Evolutionary conservation across 2,329 filamentous ascomycete species (phyloP), one percentile per base, ranked within the genome.

Genomic region (Hortaea sp.): DNA sequence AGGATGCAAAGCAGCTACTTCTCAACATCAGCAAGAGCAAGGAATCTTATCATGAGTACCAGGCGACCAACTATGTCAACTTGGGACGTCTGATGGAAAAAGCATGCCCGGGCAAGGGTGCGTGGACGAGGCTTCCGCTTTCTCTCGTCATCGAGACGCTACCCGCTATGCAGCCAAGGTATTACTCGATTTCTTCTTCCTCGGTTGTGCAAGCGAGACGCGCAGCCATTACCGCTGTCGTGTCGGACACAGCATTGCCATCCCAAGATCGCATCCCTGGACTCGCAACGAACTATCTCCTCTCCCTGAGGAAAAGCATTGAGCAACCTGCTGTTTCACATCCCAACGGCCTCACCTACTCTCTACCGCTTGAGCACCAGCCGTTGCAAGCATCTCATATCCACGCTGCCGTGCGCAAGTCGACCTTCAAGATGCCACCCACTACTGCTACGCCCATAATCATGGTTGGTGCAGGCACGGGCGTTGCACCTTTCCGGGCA

Each of bases 391-490:
- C 40, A 7, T 9, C 32, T n/a, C 13, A 42, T 41, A 43, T 49
- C 43, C 53, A 42, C 49, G 69, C 68, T 0, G 65, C 69, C 47
- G 57, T 70, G 39, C 65, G 66, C 30, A 64, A 62, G 45, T 71
- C 68, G 1, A 67, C 65, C 37, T 75, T 75, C 63, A 71, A 70
- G 45, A 63, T 74, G 4, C 72, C 72, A 0, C 55, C 64, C 11
- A 57, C 63, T 0, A 56, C 64, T 5, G 64, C 61, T 4, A 68
- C 63, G 0, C 76, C 75, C 0, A 58, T 80, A 7, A 64, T 79
- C 43, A 74, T 77, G 70, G 62, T 77, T 6, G 72, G 64, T 3
- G 64, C 74, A 0, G 75, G 75, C 1, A 76, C 72, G 0, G 73
- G 74, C 4, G 58, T 76, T 11, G 73, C 73, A 0, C 72, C 71